Base-by-base conservation (phyloP, 78 protist species). In the Mastigamoeba balamuthi region DNA sequence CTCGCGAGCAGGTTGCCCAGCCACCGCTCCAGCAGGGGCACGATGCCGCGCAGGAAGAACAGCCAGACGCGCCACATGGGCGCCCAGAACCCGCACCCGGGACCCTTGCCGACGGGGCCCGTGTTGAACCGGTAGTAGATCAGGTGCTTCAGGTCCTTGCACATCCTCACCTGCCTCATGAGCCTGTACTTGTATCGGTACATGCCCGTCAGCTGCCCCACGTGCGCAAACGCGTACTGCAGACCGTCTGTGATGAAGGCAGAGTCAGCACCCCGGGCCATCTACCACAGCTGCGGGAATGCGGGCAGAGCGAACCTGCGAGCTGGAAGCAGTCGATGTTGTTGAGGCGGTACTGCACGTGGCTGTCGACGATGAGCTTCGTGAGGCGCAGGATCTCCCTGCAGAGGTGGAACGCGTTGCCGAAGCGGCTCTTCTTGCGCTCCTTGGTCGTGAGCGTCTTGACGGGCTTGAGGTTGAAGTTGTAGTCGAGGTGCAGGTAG, bases 41-140 rank as follows among this genome's bases (percentile, higher is more conserved):
- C 96, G 3, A 99, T 92, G 36, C 99, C 99, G 27, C 99, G 90
- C 69, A 99, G 66, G 91, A 96, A 97, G 92, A 96, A 97, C 35
- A 98, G n/a, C 99, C 99, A 99, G 40, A 97, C 99, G 25, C 99
- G 83, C 99, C 99, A 98, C 42, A 85, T 88, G 0, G 99, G 99
- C 17, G 97, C 99, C 99, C 99, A 99, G 83, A 99, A 96, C 6
- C 99, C 99, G 30, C 86, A 86, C n/a, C 99, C 99, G 0, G 99
- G 99, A 4, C 99, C 99, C 83, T 95, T 96, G 35, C 98, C 98
- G 28, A 97, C 99, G 0, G 96, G 92, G 25, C 99, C 99, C 4
- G 98, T 95, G 88, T 91, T 92, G 91, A 95, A 94, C 67, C 99
- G 95, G 69, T 96, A 92, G 92, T 97, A 97, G 74, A 98, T 93